These are phyloP conservation scores for Alnus rubra DNA, from an alignment of 306 rosid species.

Conservation along the genomic window DNA sequence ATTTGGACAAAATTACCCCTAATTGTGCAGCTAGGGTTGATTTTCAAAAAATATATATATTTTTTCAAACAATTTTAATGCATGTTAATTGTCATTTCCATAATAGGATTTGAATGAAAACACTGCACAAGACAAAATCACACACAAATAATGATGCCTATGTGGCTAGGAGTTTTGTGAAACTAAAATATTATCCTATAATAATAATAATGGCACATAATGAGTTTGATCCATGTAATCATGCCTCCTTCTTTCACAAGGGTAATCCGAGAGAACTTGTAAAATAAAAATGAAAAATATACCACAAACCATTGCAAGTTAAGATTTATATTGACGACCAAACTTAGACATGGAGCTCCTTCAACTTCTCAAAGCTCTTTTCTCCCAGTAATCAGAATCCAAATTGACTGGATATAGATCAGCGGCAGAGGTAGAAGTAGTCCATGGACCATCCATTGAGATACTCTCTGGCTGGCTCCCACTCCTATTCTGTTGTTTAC, in stretches of 20 bases:
- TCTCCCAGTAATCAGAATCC: conserved; percentile 23
- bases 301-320: neutral
- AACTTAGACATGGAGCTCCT: neutral
- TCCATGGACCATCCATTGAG: conserved; percentile 23
- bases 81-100: too few relatives aligned
- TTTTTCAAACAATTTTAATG: too few relatives aligned
- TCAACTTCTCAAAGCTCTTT: conserved; percentile 5
- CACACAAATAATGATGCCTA: too few relatives aligned
- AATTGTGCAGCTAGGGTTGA: too few relatives aligned
- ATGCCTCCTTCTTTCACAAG: neutral
- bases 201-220: too few relatives aligned
- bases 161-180: too few relatives aligned
- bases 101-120: too few relatives aligned
- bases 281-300: neutral
- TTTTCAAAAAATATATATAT: too few relatives aligned
- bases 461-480: conserved; percentile 1
- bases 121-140: too few relatives aligned
- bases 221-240: neutral
- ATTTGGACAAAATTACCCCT: too few relatives aligned
- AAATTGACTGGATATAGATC: conserved; percentile 38
- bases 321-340: neutral
- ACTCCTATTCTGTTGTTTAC: neutral
- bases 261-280: neutral
- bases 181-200: too few relatives aligned
- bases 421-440: conserved; percentile 21